These are phyloP conservation scores for Yamadazyma dushanensis DNA, from an alignment of 1,139 yeast species.

Conservation along the genomic window DNA sequence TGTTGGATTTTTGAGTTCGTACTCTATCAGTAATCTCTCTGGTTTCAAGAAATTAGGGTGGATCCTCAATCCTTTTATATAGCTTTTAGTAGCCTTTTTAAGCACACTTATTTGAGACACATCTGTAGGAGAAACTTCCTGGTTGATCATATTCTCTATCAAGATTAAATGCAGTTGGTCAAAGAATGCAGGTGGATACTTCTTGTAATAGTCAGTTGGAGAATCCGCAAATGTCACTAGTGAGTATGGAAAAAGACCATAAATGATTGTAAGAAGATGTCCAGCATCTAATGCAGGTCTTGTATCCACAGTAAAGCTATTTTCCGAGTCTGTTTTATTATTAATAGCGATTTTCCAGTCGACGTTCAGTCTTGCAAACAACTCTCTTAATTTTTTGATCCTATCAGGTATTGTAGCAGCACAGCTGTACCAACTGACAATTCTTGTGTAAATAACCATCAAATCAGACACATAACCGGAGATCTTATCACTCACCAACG, in stretches of 20 bases:
- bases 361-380: conserved; percentile 7
- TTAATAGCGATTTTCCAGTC: conserved; percentile 18
- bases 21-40: conserved; percentile 25
- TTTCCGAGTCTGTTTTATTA: not conserved
- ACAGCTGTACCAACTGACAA: conserved; percentile 32
- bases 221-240: conserved; percentile 42
- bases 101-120: conserved; percentile 5
- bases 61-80: conserved; percentile 30
- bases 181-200: conserved; percentile 16
- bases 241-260: conserved; percentile 63
- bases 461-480: conserved; percentile 40
- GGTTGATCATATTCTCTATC: conserved; percentile 7
- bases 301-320: conserved; percentile 4
- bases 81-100: conserved; percentile 10
- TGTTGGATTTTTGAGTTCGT: conserved; percentile 44
- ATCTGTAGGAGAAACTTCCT: conserved; percentile 12
- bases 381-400: conserved; percentile 10
- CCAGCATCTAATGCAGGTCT: conserved; percentile 21
- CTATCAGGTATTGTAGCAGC: conserved; percentile 13
- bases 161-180: conserved; percentile 9
- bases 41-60: conserved; percentile 50
- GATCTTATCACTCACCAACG: conserved; percentile 46
- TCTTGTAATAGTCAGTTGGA: conserved; percentile 30
- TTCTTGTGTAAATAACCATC: conserved; percentile 46
- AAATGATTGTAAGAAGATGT: conserved; percentile 43